These are phyloP conservation scores for Prunus kanzakura DNA, from an alignment of 306 rosid genomes.

Conservation along the genomic window DNA sequence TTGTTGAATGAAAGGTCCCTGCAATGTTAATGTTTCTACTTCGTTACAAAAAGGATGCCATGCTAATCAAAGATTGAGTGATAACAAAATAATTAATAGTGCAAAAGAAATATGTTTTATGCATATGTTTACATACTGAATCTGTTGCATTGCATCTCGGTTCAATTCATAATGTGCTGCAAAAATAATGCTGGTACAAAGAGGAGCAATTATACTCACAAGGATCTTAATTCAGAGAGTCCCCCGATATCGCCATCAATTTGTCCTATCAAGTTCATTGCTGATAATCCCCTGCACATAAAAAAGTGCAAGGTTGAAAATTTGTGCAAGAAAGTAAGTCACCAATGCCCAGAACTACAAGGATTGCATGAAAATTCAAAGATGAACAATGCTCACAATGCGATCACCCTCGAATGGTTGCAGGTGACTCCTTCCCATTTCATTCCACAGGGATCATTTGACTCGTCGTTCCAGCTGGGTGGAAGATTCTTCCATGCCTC, in stretches of 20 bases:
- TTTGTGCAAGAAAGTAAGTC: not conserved
- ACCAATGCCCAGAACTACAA: not conserved
- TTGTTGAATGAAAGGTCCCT: conserved; percentile 72
- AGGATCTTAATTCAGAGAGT: conserved; percentile 60
- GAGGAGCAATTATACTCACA: conserved; percentile 47
- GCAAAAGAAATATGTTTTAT: not conserved
- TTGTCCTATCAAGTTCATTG: conserved; percentile 65
- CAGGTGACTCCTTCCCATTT: conserved; percentile 92
- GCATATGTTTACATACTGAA: not conserved
- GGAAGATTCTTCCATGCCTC: conserved; percentile 61
- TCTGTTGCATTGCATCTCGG: not conserved
- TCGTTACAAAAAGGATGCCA: conserved; percentile 10
- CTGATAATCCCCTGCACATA: conserved; percentile 59
- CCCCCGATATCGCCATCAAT: conserved; percentile 62
- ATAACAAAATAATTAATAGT: not conserved
- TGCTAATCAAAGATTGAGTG: conserved; percentile 17
- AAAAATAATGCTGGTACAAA: not conserved
- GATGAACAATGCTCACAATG: conserved; percentile 50
- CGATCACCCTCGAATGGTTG: conserved; percentile 68
- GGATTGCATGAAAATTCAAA: not conserved
- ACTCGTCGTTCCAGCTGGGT: conserved; percentile 66
- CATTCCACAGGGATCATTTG: conserved; percentile 73
- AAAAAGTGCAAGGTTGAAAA: not conserved
- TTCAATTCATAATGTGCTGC: not conserved
- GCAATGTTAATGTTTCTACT: conserved; percentile 25